Conservation (phyloP, 345 rosid species). For the Aquilaria yunnanensis region DNA sequence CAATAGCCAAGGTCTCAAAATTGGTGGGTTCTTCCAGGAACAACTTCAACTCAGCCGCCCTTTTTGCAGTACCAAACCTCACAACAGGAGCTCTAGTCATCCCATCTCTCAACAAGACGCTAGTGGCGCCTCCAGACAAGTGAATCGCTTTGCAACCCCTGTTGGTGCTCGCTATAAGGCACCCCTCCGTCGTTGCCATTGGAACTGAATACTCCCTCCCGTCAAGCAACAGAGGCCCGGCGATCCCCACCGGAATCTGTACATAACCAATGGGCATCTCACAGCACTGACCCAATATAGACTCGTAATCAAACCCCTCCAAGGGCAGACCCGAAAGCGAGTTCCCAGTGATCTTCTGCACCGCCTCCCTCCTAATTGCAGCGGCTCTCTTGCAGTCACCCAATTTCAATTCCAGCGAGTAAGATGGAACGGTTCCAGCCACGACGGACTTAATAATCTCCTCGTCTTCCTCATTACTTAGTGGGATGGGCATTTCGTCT, state of each 20-base stretch:
- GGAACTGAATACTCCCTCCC: slow-evolving; percentile 82
- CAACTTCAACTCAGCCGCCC: slow-evolving; percentile 33
- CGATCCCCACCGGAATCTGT: slow-evolving; percentile 90
- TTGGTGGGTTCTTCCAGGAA: slow-evolving; percentile 33
- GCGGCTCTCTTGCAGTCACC: slow-evolving; percentile 84
- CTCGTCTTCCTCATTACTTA: slow-evolving; percentile 26
- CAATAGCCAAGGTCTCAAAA: slow-evolving; percentile 24
- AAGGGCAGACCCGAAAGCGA: slow-evolving; percentile 69
- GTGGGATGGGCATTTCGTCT: slow-evolving; percentile 14
- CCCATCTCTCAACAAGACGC: slow-evolving; percentile 21
- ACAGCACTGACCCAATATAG: slow-evolving; percentile 91
- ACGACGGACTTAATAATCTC: slow-evolving; percentile 33
- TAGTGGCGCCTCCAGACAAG: slow-evolving; percentile 55
- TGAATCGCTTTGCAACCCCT: slow-evolving; percentile 89
- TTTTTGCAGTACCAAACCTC: slow-evolving; percentile 16
- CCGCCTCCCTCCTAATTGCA: slow-evolving; percentile 59
- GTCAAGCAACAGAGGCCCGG: slow-evolving; percentile 84
- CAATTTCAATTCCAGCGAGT: slow-evolving; percentile 65
- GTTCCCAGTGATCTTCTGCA: slow-evolving; percentile 72
- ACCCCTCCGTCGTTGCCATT: slow-evolving; percentile 98
- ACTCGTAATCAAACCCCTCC: slow-evolving; percentile 78
- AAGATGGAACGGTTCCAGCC: slow-evolving; percentile 51
- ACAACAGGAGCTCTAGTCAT: slow-evolving; percentile 40
- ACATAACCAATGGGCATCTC: slow-evolving; percentile 97
- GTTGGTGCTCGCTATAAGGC: slow-evolving; percentile 87